These are phyloP conservation scores for Penicillium palitans DNA, from an alignment of 2,329 filamentous ascomycete genomes.

Conservation along the genomic window DNA sequence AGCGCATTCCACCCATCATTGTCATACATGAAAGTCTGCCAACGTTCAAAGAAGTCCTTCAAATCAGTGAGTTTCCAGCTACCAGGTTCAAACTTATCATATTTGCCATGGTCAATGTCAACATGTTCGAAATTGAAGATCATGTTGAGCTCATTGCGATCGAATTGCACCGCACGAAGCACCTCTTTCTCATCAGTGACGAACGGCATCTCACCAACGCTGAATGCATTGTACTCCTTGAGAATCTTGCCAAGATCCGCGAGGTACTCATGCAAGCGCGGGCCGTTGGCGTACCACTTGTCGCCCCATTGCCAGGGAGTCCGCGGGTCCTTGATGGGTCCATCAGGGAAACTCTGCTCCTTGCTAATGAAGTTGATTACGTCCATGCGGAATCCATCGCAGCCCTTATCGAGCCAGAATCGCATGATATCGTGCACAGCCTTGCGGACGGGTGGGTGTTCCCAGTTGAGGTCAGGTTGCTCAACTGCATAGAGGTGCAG, in stretches of 20 bases:
- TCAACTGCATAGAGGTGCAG: constrained; percentile 72
- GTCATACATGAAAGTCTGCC: constrained; percentile 60
- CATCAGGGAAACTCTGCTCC: constrained; percentile 54
- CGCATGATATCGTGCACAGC: constrained; percentile 73
- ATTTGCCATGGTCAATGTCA: constrained; percentile 56
- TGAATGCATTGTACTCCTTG: constrained; percentile 58
- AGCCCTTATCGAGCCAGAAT: constrained; percentile 76
- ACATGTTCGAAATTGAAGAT: constrained; percentile 73
- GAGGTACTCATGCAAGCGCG: constrained; percentile 59
- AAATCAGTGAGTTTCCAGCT: constrained; percentile 54
- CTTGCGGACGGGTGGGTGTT: constrained; percentile 64
- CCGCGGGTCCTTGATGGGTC: constrained; percentile 33
- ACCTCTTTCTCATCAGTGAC: constrained; percentile 52
- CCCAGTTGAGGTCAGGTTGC: constrained; percentile 87
- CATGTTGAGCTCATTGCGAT: constrained; percentile 65
- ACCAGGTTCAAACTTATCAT: constrained; percentile 52
- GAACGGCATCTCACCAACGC: constrained; percentile 62
- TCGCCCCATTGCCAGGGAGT: constrained; percentile 39
- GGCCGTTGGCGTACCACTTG: constrained; percentile 56
- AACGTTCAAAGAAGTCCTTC: constrained; percentile 56
- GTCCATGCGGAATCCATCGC: constrained; percentile 73
- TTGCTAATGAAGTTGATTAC: constrained; percentile 74
- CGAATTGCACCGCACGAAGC: constrained; percentile 55
- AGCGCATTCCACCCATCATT: constrained; percentile 65
- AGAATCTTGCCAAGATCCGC: constrained; percentile 56